Evolutionary conservation across 495 filamentous ascomycete species (phyloP), one percentile per base, ranked within the genome.

Genomic region (Xylaria bambusicola): DNA sequence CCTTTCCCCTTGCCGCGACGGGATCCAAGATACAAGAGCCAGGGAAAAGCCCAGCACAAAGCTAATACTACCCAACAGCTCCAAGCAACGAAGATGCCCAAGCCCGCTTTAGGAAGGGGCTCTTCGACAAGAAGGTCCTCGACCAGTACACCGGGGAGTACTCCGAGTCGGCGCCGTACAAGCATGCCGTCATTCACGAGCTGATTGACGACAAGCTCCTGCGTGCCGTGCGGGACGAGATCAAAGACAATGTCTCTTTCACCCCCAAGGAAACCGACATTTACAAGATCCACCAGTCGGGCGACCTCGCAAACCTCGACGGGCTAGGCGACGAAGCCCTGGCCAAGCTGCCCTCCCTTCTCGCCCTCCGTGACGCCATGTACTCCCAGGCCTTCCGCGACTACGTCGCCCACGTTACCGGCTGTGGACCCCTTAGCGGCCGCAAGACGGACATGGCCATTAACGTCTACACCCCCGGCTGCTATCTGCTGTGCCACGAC

Each of bases 241-340:
- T 98, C 70, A 86, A 89, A 73, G 79, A 84, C 47, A 91, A 94
- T 66, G 85, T 99, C 60, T 86, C 88, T 68, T 98, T 98, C 77
- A 96, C 94, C 47, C 93, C 92, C 62, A 99, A 99, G 76, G 94
- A 99, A 71, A 99, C 94, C 58, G 95, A 99, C 74, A 98, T 99
- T 75, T 99, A 99, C 81, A 96, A 94, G 74, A 97, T 98, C 71
- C 93, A 97, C 80, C 94, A 98, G 75, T 97, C 93, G 27, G 94
- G 94, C 54, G 94, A 99, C 70, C 81, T 99, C 17, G 95, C 94
- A 8, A 99, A 99, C 71, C 86, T 99, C 42, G 92, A 96, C 74
- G 94, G 94, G 4, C 80, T 99, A 6, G 90, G 95, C 52, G 85
- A 91, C 67, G 83, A 88, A 0, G 89, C 92, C 29, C 79, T 97